Conservation (phyloP, 805 yeast species). For the Lipomyces starkeyi region DNA sequence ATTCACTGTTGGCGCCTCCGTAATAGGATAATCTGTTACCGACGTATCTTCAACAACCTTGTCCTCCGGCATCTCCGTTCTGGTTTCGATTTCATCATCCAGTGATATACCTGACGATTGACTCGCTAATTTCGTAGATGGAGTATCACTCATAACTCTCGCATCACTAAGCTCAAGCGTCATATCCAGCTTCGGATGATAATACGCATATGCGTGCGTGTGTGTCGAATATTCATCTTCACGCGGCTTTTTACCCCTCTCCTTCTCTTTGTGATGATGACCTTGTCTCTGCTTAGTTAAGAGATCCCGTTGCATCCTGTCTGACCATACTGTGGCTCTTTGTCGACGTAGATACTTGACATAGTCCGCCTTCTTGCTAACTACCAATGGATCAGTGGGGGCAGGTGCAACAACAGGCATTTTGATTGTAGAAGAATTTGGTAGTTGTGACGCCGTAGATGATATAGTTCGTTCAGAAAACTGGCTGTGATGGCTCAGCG, state of each 20-base stretch:
- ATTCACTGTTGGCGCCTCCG: background rate
- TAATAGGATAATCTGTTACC: background rate
- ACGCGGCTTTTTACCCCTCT: slow-evolving; percentile 8
- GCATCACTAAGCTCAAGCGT: slow-evolving; percentile 36
- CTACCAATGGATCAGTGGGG: background rate
- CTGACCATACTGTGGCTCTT: slow-evolving; percentile 35
- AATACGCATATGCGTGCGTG: slow-evolving; percentile 32
- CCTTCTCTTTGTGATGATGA: slow-evolving; percentile 8
- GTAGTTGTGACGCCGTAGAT: background rate
- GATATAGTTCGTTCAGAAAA: background rate
- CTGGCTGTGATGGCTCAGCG: background rate
- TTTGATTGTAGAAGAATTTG: background rate
- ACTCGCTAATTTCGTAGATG: background rate
- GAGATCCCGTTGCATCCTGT: slow-evolving; percentile 19
- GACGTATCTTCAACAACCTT: background rate
- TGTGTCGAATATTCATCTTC: slow-evolving; percentile 19
- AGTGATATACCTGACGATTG: background rate
- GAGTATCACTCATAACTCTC: slow-evolving; percentile 13
- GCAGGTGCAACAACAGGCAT: background rate
- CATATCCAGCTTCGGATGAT: slow-evolving; percentile 38
- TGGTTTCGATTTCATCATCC: background rate
- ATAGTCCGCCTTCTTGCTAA: slow-evolving; percentile 22
- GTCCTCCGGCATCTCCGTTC: background rate
- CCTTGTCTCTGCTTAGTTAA: slow-evolving; percentile 9
- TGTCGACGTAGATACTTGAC: slow-evolving; percentile 33